A percentile compares a stretch with the other conserved stretches of the same genome.
These are phyloP conservation scores for Colletotrichum sp. DNA, from an alignment of 2,329 filamentous ascomycete species.

Conservation along the genomic window DNA sequence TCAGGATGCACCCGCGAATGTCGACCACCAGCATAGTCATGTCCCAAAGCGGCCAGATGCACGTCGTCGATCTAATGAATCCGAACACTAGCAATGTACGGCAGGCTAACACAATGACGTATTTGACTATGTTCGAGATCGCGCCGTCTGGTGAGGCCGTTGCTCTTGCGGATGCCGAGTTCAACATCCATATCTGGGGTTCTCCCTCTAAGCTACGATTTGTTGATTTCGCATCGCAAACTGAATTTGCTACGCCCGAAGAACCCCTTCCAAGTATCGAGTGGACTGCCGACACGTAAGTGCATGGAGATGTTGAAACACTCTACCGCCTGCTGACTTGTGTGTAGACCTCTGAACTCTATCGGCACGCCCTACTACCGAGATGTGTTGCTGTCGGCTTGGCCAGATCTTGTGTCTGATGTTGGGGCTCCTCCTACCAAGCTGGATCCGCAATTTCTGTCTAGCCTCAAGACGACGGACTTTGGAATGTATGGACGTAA, in stretches of 20 bases:
- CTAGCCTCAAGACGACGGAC: slow-evolving; percentile 72
- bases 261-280: slow-evolving; percentile 65
- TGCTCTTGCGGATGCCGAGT: slow-evolving; percentile 79
- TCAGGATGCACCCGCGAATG: slow-evolving; percentile 95
- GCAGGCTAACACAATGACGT: slow-evolving; percentile 75
- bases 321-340: background rate
- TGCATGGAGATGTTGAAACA: slow-evolving; percentile 15
- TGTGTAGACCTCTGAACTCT: slow-evolving; percentile 71
- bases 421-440: slow-evolving; percentile 81
- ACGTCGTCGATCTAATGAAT: slow-evolving; percentile 95
- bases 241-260: slow-evolving; percentile 76
- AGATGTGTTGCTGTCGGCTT: slow-evolving; percentile 84
- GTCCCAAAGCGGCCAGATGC: slow-evolving; percentile 90
- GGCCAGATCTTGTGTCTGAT: slow-evolving; percentile 87
- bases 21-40: slow-evolving; percentile 93
- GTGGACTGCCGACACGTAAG: slow-evolving; percentile 74
- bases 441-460: slow-evolving; percentile 73
- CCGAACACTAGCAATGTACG: slow-evolving; percentile 85
- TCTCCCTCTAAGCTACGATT: slow-evolving; percentile 86
- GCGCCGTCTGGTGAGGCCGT: slow-evolving; percentile 88
- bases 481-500: slow-evolving; percentile 82
- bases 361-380: slow-evolving; percentile 95
- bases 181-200: slow-evolving; percentile 85
- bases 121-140: slow-evolving; percentile 82
- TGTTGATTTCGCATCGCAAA: slow-evolving; percentile 78